phyloP scores from a whole-genome alignment of 495 filamentous ascomycete genomes.

The Darksidea phi region DNA sequence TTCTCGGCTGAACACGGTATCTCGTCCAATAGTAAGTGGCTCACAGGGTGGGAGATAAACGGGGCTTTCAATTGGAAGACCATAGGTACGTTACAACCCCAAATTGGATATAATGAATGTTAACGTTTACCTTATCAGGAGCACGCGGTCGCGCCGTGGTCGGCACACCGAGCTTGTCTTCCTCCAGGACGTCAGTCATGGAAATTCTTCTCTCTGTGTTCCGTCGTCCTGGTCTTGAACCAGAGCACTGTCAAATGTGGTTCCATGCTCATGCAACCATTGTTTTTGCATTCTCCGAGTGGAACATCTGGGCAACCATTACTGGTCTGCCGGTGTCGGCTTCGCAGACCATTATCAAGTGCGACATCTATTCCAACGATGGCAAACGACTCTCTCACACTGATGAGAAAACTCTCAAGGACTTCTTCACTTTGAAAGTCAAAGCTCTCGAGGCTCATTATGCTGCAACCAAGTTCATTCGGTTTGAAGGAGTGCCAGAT shows the following conservation, averaged over 20 bases:
- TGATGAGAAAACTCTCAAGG: conserved; percentile 8
- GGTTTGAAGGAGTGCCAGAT: background rate
- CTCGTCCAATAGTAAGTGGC: conserved; percentile 7
- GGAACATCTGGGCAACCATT: conserved; percentile 13
- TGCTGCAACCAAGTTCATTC: background rate
- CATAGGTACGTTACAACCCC: conserved; percentile 14
- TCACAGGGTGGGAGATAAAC: conserved; percentile 26
- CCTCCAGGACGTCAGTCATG: background rate
- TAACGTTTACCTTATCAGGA: background rate
- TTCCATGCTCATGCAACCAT: conserved; percentile 11
- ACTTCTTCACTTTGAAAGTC: background rate
- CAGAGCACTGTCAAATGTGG: background rate
- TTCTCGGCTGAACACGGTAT: conserved; percentile 20
- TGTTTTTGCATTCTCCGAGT: conserved; percentile 9
- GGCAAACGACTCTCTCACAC: background rate
- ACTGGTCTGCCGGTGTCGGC: conserved; percentile 23
- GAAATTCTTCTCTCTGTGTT: conserved; percentile 7
- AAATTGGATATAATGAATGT: background rate
- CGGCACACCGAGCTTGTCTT: background rate
- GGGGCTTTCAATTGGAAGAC: conserved; percentile 36
- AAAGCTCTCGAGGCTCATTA: conserved; percentile 24
- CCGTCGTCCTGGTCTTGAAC: background rate
- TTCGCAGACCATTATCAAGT: conserved; percentile 3
- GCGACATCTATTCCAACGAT: conserved; percentile 13
- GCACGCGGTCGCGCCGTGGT: conserved; percentile 18